Evolutionary conservation across 2,329 filamentous ascomycete species (phyloP).

Genomic region (Sodiomyces alkalinus): DNA sequence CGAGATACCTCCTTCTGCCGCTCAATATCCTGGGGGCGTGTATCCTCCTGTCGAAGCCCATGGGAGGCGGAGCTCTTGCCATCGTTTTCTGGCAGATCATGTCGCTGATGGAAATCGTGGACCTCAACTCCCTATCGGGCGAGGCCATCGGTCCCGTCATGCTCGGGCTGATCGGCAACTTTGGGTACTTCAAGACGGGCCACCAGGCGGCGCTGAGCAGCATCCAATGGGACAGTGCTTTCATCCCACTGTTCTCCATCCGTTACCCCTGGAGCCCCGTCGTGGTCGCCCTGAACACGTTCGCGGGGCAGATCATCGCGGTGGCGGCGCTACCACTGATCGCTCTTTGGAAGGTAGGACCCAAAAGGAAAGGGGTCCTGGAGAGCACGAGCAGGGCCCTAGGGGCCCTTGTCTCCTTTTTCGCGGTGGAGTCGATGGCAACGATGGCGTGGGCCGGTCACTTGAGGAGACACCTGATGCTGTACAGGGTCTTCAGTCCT

Average conservation of each 20-base stretch:
- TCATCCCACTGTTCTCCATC: conserved; percentile 71
- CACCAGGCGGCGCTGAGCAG: conserved; percentile 78
- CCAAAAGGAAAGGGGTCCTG: conserved; percentile 54
- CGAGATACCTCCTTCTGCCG: conserved; percentile 73
- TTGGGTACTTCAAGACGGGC: conserved; percentile 95
- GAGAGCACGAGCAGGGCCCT: conserved; percentile 56
- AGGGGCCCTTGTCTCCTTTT: conserved; percentile 65
- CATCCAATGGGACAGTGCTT: conserved; percentile 93
- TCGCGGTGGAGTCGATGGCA: conserved; percentile 66
- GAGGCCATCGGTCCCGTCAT: conserved; percentile 71
- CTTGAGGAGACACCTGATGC: conserved; percentile 83
- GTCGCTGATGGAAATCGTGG: conserved; percentile 51
- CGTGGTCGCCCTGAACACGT: conserved; percentile 71
- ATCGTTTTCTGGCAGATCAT: conserved; percentile 82
- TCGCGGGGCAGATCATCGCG: conserved; percentile 75
- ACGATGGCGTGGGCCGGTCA: conserved; percentile 86
- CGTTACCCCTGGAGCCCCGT: conserved; percentile 83
- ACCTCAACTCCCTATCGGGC: conserved; percentile 43
- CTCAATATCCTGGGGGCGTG: conserved; percentile 64
- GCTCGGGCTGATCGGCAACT: conserved; percentile 77
- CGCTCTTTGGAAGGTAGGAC: conserved; percentile 77
- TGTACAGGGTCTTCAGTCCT: conserved; percentile 87
- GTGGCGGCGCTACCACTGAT: conserved; percentile 66
- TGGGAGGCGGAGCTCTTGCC: conserved; percentile 75
- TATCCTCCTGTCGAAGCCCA: conserved; percentile 78